Conservation (phyloP, 495 filamentous ascomycete species). For the Penicillium tannophilum region DNA sequence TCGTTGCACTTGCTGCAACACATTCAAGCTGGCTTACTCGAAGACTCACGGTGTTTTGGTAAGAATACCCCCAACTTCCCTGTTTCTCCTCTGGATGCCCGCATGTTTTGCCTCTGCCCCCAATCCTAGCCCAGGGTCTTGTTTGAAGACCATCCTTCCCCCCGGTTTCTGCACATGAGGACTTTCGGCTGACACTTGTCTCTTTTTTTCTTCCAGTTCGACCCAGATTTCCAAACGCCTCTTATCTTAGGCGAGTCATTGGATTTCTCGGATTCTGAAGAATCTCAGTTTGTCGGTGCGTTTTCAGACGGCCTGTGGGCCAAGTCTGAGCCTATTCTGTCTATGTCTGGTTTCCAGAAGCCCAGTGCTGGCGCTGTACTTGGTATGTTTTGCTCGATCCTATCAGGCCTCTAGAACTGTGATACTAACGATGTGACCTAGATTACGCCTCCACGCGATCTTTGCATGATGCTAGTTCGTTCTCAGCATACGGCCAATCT, state of each 20-base stretch:
- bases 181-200: constrained; percentile 25
- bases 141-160: constrained; percentile 24
- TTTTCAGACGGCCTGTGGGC: constrained; percentile 54
- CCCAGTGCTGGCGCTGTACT: constrained; percentile 40
- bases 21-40: constrained; percentile 58
- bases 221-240: constrained; percentile 53
- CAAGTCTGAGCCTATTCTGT: constrained; percentile 55
- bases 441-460: constrained; percentile 49
- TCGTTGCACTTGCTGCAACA: constrained; percentile 54
- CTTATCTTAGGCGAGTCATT: constrained; percentile 56
- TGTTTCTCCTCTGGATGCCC: constrained; percentile 25
- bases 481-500: constrained; percentile 45
- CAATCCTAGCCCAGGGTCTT: constrained; percentile 20
- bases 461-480: constrained; percentile 49
- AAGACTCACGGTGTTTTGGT: constrained; percentile 54
- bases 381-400: constrained; percentile 36
- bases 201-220: constrained; percentile 32
- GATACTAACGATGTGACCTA: constrained; percentile 14
- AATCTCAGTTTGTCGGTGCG: constrained; percentile 47
- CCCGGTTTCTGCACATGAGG: constrained; percentile 13
- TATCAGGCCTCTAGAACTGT: background rate
- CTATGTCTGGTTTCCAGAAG: constrained; percentile 57
- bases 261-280: constrained; percentile 54
- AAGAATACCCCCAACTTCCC: constrained; percentile 31
- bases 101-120: constrained; percentile 24